phyloP scores from a whole-genome alignment of 1,139 yeast species.

The Yamadazyma sp. region DNA sequence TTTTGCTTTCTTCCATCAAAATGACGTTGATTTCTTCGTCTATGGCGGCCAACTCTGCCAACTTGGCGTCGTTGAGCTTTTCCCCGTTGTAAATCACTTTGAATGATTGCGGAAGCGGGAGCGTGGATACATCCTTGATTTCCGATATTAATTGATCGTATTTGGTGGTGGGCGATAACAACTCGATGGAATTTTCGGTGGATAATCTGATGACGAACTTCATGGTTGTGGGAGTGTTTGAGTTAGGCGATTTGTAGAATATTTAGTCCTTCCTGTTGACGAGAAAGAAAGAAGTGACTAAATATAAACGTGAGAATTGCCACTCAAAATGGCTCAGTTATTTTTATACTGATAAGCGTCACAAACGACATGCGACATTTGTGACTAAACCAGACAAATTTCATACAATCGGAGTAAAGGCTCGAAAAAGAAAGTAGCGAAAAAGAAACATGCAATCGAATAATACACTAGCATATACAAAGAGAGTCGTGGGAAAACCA shows the following conservation, averaged over 20 bases:
- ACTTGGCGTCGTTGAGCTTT: constrained; percentile 8
- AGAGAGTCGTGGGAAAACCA: neutral
- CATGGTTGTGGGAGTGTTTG: constrained; percentile 22
- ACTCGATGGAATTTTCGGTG: constrained; percentile 39
- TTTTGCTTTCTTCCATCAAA: constrained; percentile 42
- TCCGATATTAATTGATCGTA: constrained; percentile 50
- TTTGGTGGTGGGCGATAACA: constrained; percentile 50
- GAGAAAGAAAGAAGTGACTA: constrained; percentile 6
- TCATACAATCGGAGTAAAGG: neutral
- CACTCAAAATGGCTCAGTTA: constrained; percentile 6
- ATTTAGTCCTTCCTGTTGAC: neutral
- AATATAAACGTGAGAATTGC: constrained; percentile 6
- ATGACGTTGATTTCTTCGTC: constrained; percentile 36
- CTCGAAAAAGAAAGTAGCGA: neutral
- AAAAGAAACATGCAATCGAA: neutral
- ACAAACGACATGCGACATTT: constrained; percentile 1
- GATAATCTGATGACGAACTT: constrained; percentile 44
- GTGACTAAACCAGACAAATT: neutral
- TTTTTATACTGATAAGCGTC: constrained; percentile 1
- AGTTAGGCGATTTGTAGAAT: neutral
- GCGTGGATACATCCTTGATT: constrained; percentile 40
- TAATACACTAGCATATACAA: no score
- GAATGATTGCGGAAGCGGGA: constrained; percentile 39
- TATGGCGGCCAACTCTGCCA: constrained; percentile 4
- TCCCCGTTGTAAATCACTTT: constrained; percentile 56